Evolutionary conservation across 768 basidiomycete species (phyloP).

Genomic region (Kwoniella dejecticola): DNA sequence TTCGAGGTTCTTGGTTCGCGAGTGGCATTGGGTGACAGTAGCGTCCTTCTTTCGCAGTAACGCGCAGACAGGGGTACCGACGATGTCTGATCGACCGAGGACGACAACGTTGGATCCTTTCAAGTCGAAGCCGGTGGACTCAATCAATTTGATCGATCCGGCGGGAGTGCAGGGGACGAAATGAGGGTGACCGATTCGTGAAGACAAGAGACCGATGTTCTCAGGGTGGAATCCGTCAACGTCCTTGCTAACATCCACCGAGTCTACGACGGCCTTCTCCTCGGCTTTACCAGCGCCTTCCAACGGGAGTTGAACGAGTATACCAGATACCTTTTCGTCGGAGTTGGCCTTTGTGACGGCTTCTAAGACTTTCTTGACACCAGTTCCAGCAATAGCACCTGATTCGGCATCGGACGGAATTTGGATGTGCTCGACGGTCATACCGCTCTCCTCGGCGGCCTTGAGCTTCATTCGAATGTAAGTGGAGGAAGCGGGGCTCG

Average conservation of each 20-base stretch:
- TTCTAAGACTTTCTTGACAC: constrained; percentile 72
- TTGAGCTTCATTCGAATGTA: constrained; percentile 98
- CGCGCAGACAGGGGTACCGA: constrained; percentile 90
- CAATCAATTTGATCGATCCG: constrained; percentile 85
- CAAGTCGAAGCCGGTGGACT: constrained; percentile 76
- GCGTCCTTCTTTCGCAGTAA: constrained; percentile 88
- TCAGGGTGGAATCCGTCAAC: constrained; percentile 99
- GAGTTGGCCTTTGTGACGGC: constrained; percentile 79
- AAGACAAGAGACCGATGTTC: constrained; percentile 93
- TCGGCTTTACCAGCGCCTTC: constrained; percentile 76
- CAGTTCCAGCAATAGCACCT: constrained; percentile 40
- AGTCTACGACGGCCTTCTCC: constrained; percentile 90
- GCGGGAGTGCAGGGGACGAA: constrained; percentile 95
- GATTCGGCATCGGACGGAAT: constrained; percentile 54
- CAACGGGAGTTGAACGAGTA: constrained; percentile 93
- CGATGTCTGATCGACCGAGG: constrained; percentile 95
- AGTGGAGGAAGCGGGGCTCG: constrained; percentile 81
- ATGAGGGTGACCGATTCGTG: constrained; percentile 81
- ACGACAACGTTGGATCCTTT: constrained; percentile 83
- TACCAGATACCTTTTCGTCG: constrained; percentile 78
- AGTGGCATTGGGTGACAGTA: constrained; percentile 97
- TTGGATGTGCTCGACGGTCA: constrained; percentile 77
- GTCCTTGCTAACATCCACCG: constrained; percentile 90
- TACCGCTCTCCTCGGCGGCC: constrained; percentile 90
- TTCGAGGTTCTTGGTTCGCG: constrained; percentile 77